Evolutionary conservation across 2,329 filamentous ascomycete genomes (phyloP).

Genomic region (Alternaria sp.): DNA sequence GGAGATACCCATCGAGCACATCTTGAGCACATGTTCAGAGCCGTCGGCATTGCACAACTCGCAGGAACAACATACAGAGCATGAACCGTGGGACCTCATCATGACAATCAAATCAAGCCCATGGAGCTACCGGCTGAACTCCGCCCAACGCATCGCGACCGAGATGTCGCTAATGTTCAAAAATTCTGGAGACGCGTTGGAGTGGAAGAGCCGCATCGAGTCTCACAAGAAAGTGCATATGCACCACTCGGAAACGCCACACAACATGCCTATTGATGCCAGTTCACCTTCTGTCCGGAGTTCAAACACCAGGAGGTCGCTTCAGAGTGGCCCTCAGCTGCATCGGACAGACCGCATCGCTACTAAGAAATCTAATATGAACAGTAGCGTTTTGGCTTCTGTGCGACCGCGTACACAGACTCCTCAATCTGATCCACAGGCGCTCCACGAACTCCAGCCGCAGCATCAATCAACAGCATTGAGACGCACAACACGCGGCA

Average conservation of each 20-base stretch:
- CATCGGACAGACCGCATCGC: background rate
- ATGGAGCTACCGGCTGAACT: constrained; percentile 38
- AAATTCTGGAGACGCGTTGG: constrained; percentile 25
- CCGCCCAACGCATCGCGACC: constrained; percentile 22
- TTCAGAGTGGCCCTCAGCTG: background rate
- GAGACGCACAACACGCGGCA: constrained; percentile 10
- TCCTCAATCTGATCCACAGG: background rate
- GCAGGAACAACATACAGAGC: constrained; percentile 23
- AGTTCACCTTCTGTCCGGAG: background rate
- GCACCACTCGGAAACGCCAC: background rate
- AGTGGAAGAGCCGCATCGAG: constrained; percentile 29
- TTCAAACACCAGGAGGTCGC: background rate
- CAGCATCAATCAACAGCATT: background rate
- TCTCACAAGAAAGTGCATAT: constrained; percentile 14
- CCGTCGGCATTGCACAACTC: constrained; percentile 32
- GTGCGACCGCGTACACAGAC: background rate
- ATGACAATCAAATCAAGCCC: constrained; percentile 22
- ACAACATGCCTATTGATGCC: constrained; percentile 9
- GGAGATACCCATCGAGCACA: constrained; percentile 39
- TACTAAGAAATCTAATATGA: background rate
- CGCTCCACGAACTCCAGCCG: background rate
- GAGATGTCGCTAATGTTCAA: constrained; percentile 36
- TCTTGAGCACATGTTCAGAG: constrained; percentile 19
- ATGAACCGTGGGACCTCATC: constrained; percentile 34
- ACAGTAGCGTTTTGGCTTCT: background rate